Evolutionary conservation across 805 yeast genomes (phyloP).

Genomic region (Brettanomyces bruxellensis): DNA sequence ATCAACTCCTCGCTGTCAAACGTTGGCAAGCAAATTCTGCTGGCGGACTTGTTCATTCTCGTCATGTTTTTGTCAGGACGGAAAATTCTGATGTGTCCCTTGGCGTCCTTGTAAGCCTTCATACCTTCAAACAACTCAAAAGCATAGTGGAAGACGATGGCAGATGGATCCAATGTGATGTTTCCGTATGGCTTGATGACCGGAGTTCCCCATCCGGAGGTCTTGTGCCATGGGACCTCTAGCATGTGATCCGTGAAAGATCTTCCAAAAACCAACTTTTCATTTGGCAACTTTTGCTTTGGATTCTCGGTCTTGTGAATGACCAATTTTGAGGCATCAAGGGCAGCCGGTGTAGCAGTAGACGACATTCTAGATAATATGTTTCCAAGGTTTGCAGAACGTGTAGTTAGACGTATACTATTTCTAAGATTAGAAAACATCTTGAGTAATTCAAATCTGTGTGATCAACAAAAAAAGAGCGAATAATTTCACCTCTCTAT

Average conservation of each 20-base stretch:
- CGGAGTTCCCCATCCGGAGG: slow-evolving; percentile 84
- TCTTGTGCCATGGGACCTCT: slow-evolving; percentile 71
- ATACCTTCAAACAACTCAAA: slow-evolving; percentile 94
- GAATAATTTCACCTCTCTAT: too few relatives aligned
- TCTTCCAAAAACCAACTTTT: slow-evolving; percentile 60
- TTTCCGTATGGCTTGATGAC: slow-evolving; percentile 79
- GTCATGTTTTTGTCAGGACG: slow-evolving; percentile 88
- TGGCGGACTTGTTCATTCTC: slow-evolving; percentile 84
- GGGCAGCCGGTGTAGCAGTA: slow-evolving; percentile 22
- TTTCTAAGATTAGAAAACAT: neutral
- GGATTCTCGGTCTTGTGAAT: slow-evolving; percentile 41
- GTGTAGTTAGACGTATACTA: too few relatives aligned
- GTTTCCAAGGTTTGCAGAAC: too few relatives aligned
- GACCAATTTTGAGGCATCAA: slow-evolving; percentile 47
- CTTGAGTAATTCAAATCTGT: neutral
- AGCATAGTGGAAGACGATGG: slow-evolving; percentile 89
- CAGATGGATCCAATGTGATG: slow-evolving; percentile 72
- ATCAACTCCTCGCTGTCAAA: slow-evolving; percentile 73
- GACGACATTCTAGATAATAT: slow-evolving; percentile 14
- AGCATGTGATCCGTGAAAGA: slow-evolving; percentile 86
- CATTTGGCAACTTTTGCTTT: slow-evolving; percentile 48
- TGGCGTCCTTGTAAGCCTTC: slow-evolving; percentile 71
- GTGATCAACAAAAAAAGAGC: too few relatives aligned
- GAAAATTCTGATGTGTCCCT: slow-evolving; percentile 70
- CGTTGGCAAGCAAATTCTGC: slow-evolving; percentile 79